Conservation (phyloP, 2,329 filamentous ascomycete genomes). For the Sporothrix brasiliensis region DNA sequence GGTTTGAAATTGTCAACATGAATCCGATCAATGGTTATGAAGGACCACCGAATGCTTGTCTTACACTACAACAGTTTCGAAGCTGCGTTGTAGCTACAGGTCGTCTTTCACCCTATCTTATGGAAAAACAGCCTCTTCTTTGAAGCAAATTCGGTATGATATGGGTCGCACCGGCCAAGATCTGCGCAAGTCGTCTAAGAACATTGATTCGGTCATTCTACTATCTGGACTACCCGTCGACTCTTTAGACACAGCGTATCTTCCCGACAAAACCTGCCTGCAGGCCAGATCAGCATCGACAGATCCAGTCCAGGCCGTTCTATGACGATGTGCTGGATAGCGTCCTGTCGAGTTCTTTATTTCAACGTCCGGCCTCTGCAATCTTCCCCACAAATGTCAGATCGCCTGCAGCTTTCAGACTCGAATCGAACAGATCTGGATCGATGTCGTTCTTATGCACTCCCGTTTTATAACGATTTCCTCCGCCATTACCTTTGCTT, state of each 20-base stretch:
- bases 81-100: neutral
- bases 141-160: neutral
- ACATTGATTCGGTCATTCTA: neutral
- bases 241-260: neutral
- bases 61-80: neutral
- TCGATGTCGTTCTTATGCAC: neutral
- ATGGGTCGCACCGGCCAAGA: neutral
- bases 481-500: too few relatives aligned
- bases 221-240: neutral
- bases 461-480: too few relatives aligned
- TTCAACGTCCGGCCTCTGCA: neutral
- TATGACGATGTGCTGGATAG: neutral
- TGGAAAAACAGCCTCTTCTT: neutral
- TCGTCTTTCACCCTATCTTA: neutral
- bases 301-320: neutral
- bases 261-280: neutral
- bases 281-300: neutral
- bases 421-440: neutral
- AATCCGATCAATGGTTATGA: too few relatives aligned
- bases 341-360: neutral
- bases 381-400: slow-evolving; percentile 6
- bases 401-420: neutral
- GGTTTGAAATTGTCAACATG: too few relatives aligned
- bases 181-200: neutral
- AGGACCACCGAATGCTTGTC: too few relatives aligned